Conservation (phyloP, 768 basidiomycete species). For the Lentinula sp. region DNA sequence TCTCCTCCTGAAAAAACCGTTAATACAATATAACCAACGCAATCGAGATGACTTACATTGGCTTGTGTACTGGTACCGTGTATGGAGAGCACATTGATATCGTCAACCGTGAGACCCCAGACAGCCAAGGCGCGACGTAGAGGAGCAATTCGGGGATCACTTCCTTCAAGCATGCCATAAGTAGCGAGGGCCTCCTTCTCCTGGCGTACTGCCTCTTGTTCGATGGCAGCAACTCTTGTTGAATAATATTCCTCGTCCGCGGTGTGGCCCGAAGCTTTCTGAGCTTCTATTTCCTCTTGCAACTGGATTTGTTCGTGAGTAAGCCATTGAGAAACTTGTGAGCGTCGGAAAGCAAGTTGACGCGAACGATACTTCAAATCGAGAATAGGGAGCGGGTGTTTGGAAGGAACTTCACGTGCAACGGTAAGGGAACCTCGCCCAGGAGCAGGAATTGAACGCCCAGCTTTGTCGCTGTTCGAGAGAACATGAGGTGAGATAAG, state of each 20-base stretch:
- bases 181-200: slow-evolving; percentile 90
- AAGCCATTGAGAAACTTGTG: slow-evolving; percentile 93
- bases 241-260: slow-evolving; percentile 67
- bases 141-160: slow-evolving; percentile 81
- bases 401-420: slow-evolving; percentile 78
- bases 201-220: slow-evolving; percentile 85
- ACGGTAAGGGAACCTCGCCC: slow-evolving; percentile 89
- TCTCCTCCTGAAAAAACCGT: slow-evolving; percentile 64
- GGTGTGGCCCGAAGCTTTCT: slow-evolving; percentile 44
- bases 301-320: slow-evolving; percentile 82
- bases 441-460: slow-evolving; percentile 95
- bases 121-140: slow-evolving; percentile 94
- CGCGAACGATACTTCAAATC: slow-evolving; percentile 86
- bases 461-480: slow-evolving; percentile 84
- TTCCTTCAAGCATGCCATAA: slow-evolving; percentile 93
- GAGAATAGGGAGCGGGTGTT: slow-evolving; percentile 74
- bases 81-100: slow-evolving; percentile 85
- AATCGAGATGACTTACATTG: slow-evolving; percentile 42
- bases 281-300: slow-evolving; percentile 66
- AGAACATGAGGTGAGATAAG: slow-evolving; percentile 1
- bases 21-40: not conserved
- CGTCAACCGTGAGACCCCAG: slow-evolving; percentile 92
- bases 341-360: slow-evolving; percentile 92
- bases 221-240: slow-evolving; percentile 74
- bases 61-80: slow-evolving; percentile 86